Percentiles rank a stretch among this genome's conserved stretches.
These are phyloP conservation scores for Xanthoceras sorbifolium DNA, from an alignment of 345 rosid species.

Conservation along the genomic window DNA sequence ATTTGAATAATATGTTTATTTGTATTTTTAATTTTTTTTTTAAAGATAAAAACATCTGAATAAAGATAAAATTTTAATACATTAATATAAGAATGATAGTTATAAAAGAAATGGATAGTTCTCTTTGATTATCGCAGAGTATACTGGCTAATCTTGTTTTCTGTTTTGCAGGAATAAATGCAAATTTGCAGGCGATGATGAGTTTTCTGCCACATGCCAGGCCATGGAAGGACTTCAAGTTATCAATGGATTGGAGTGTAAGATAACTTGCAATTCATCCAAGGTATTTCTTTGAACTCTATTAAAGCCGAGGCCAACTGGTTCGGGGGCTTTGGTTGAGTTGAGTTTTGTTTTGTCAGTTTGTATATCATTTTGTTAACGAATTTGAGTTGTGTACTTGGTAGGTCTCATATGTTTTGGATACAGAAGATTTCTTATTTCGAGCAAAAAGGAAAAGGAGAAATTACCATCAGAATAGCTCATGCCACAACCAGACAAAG, in stretches of 20 bases:
- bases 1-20: too few species aligned
- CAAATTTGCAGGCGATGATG: conserved; percentile 42
- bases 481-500: conserved; percentile 27
- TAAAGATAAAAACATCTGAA: too few species aligned
- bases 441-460: conserved; percentile 44
- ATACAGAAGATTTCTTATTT: conserved; percentile 85
- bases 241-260: conserved; percentile 86
- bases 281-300: conserved; percentile 52
- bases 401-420: conserved; percentile 90
- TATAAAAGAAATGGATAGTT: conserved; percentile 22
- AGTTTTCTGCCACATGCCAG: conserved; percentile 30
- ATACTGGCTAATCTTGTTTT: conserved; percentile 22
- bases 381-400: conserved; percentile 14
- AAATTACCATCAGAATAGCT: conserved; percentile 29
- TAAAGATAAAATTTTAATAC: too few species aligned
- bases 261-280: conserved; percentile 88
- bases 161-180: conserved; percentile 66
- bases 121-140: not conserved
- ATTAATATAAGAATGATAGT: too few species aligned
- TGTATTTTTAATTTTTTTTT: too few species aligned
- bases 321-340: not conserved
- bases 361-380: not conserved
- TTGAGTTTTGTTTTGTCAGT: not conserved
- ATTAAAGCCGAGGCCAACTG: not conserved
- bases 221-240: conserved; percentile 62